These are phyloP conservation scores for Neofusicoccum sp. DNA, from an alignment of 2,329 filamentous ascomycete species.

Conservation along the genomic window DNA sequence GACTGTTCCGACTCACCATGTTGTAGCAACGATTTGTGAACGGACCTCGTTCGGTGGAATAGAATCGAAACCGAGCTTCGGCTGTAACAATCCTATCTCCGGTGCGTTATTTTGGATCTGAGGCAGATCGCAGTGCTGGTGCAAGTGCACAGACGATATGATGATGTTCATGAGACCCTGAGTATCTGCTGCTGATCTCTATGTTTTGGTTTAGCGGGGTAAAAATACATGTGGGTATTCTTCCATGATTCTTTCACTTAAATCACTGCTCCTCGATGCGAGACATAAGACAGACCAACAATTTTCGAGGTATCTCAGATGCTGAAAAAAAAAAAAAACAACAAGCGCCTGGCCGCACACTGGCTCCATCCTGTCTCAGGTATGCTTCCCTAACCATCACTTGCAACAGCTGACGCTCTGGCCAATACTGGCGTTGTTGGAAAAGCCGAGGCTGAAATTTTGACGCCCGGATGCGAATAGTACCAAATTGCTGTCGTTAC, in stretches of 20 bases:
- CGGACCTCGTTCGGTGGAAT: too few species aligned
- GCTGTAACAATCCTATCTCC: too few species aligned
- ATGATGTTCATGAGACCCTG: not conserved
- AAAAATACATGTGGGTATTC: too few species aligned
- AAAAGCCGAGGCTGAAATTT: not conserved
- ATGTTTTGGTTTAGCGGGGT: too few species aligned
- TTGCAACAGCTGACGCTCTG: not conserved
- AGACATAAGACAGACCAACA: not conserved
- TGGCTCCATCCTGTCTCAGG: not conserved
- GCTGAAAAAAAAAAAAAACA: not conserved
- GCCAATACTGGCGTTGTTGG: not conserved
- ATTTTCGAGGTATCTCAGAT: slow-evolving; percentile 7
- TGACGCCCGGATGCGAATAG: not conserved
- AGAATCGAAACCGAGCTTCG: too few species aligned
- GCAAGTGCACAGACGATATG: not conserved
- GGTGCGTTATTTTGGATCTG: not conserved
- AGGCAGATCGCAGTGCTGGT: not conserved
- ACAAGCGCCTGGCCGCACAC: not conserved
- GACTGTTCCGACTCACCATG: too few species aligned
- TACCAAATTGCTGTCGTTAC: slow-evolving; percentile 12
- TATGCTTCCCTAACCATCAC: not conserved
- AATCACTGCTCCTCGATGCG: too few species aligned
- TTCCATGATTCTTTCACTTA: too few species aligned
- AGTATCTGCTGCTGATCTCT: too few species aligned
- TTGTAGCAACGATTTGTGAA: too few species aligned